Conservation (phyloP, 2,329 filamentous ascomycete species). For the Nigrograna mackinnonii region DNA sequence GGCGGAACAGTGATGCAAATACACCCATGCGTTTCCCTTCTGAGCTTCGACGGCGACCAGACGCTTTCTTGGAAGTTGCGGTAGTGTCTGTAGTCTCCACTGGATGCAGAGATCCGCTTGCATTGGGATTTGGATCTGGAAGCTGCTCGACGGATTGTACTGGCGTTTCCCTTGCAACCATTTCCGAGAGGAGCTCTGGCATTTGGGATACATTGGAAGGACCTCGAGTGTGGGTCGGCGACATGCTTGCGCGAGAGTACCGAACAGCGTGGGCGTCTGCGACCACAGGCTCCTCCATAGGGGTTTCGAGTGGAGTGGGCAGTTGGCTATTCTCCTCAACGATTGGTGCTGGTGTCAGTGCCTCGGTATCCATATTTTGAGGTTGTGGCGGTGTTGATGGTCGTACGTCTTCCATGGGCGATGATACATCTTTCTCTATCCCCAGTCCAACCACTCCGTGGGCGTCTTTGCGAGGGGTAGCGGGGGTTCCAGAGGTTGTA, state of each 20-base stretch:
- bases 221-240: slow-evolving; percentile 51
- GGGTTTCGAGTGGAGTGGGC: slow-evolving; percentile 44
- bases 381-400: slow-evolving; percentile 40
- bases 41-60: slow-evolving; percentile 35
- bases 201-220: slow-evolving; percentile 59
- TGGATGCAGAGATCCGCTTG: slow-evolving; percentile 36
- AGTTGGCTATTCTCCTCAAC: slow-evolving; percentile 27
- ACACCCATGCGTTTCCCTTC: slow-evolving; percentile 38
- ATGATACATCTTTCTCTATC: slow-evolving; percentile 59
- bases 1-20: slow-evolving; percentile 68
- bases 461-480: slow-evolving; percentile 58
- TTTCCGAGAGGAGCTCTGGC: slow-evolving; percentile 52
- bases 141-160: slow-evolving; percentile 50
- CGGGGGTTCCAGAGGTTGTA: slow-evolving; percentile 44
- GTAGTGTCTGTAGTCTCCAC: slow-evolving; percentile 34
- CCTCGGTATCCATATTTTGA: slow-evolving; percentile 16
- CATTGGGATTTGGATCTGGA: slow-evolving; percentile 23
- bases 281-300: slow-evolving; percentile 51
- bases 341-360: slow-evolving; percentile 17
- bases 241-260: slow-evolving; percentile 51
- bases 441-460: slow-evolving; percentile 53
- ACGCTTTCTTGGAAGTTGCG: slow-evolving; percentile 26
- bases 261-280: slow-evolving; percentile 53
- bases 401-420: slow-evolving; percentile 57
- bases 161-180: slow-evolving; percentile 27